A percentile compares a stretch with the other conserved stretches of the same genome.
These are phyloP conservation scores for Avena sativa DNA, from an alignment of 176 grass and related monocot species.

Conservation along the genomic window DNA sequence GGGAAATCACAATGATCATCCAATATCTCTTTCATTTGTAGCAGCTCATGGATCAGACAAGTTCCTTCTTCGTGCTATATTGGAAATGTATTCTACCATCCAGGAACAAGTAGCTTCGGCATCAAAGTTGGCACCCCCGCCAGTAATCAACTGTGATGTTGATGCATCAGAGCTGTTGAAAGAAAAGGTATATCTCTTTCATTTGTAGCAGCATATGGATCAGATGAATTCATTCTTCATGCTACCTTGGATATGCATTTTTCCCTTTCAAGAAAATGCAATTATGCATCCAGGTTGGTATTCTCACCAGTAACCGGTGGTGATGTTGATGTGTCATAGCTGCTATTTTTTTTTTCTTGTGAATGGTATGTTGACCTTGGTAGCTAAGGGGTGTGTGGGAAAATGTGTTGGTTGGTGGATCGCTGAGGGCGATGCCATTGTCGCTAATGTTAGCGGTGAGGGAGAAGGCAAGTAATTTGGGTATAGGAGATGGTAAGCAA, in stretches of 20 bases:
- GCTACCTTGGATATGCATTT: conserved; percentile 67
- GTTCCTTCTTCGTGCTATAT: conserved; percentile 71
- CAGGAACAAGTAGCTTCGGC: conserved; percentile 75
- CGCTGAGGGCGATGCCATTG: no score
- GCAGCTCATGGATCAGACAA: conserved; percentile 88
- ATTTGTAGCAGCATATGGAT: conserved; percentile 78
- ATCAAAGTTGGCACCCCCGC: conserved; percentile 62
- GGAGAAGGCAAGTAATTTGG: no score
- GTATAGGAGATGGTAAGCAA: no score
- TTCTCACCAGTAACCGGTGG: conserved; percentile 54
- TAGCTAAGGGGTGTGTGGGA: conserved; percentile 14
- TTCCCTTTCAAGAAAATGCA: conserved; percentile 70
- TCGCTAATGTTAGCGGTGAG: no score
- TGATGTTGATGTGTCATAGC: conserved; percentile 57
- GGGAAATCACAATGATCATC: conserved; percentile 68
- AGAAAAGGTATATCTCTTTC: conserved; percentile 96
- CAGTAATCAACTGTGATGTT: conserved; percentile 59
- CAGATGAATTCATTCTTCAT: conserved; percentile 74
- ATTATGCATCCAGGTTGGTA: conserved; percentile 60
- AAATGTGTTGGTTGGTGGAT: background rate
- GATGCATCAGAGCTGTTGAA: conserved; percentile 74
- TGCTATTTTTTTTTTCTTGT: conserved; percentile 30
- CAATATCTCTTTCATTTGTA: conserved; percentile 87
- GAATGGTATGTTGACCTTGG: conserved; percentile 26
- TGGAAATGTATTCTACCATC: conserved; percentile 72